Conservation (phyloP, 2,329 filamentous ascomycete genomes). For the Colletotrichum limetticola region DNA sequence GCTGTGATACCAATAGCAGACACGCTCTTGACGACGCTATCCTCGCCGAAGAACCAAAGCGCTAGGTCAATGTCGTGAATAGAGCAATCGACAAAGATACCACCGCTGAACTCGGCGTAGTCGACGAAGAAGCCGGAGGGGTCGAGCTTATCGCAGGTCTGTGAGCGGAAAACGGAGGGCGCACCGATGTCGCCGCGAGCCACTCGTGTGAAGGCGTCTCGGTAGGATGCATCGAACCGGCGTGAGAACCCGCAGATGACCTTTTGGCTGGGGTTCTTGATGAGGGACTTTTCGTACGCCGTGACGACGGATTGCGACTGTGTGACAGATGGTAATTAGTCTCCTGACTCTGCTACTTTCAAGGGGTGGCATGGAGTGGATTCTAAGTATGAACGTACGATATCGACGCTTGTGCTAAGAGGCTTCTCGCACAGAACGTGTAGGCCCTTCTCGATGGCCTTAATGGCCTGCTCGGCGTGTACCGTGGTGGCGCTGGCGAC, state of each 20-base stretch:
- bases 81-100: constrained; percentile 77
- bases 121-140: constrained; percentile 74
- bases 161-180: constrained; percentile 69
- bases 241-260: constrained; percentile 61
- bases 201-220: constrained; percentile 65
- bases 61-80: constrained; percentile 71
- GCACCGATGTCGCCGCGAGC: constrained; percentile 66
- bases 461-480: constrained; percentile 67
- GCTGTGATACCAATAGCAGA: constrained; percentile 45
- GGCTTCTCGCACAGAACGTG: constrained; percentile 72
- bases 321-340: not conserved
- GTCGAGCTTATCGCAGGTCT: constrained; percentile 75
- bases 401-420: constrained; percentile 66
- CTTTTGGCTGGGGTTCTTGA: constrained; percentile 65
- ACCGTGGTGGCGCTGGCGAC: constrained; percentile 58
- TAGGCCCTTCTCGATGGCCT: constrained; percentile 63
- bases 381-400: constrained; percentile 53
- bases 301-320: constrained; percentile 70
- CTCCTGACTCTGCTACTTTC: no score
- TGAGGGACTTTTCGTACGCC: constrained; percentile 54
- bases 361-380: no score
- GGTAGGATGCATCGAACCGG: constrained; percentile 72
- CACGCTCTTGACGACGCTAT: constrained; percentile 45
- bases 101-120: constrained; percentile 73
- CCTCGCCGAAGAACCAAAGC: constrained; percentile 47